Evolutionary conservation across 2,329 filamentous ascomycete species (phyloP), one percentile per base, ranked within the genome.

Genomic region (Chaetothyriales sp.): DNA sequence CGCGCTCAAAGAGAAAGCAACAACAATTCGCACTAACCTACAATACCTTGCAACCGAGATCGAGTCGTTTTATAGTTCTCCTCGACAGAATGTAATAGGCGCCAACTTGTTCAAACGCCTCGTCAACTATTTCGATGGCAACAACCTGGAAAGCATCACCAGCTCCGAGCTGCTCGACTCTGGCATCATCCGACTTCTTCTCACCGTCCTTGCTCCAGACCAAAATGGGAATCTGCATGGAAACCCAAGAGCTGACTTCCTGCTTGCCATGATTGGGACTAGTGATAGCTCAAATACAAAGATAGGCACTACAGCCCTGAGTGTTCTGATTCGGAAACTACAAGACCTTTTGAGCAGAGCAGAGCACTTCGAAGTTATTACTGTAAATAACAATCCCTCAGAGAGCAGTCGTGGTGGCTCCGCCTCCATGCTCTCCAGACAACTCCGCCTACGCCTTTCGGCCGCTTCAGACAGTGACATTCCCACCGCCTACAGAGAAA

Each of bases 351-450:
- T 98, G 51, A 98, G 92, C 72, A 82, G 92, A 59, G 93, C 90
- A 32, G 92, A 98, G 71, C 89, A 96, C 71, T 98, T 96, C 61
- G 92, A 98, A 64, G 90, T 98, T 44, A 79, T 95, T 55, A 98
- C 92, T 6, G 89, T 96, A 50, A 87, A 94, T 65, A 85, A 94
- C 55, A 94, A 93, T 60, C 83, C 86, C 4, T 85, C 90, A 59
- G 90, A 95, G 64, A 86, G 84, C 49, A 93, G 86, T 59, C 81
- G 89, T 53, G 93, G 83, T 66, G 95, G 86, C 63, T 87, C 90
- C 19, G 83, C 90, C 0, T 93, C 90, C 0, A 95, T 98, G 89
- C 75, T 98, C 5, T 89, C 88, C 3, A 96, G 96, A 66, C 92
- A 98, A 63, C 83, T 98, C 32, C 80, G 90, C 32, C 76, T 98